These are phyloP conservation scores for Trametopsis cervina DNA, from an alignment of 768 basidiomycete genomes.

Conservation along the genomic window DNA sequence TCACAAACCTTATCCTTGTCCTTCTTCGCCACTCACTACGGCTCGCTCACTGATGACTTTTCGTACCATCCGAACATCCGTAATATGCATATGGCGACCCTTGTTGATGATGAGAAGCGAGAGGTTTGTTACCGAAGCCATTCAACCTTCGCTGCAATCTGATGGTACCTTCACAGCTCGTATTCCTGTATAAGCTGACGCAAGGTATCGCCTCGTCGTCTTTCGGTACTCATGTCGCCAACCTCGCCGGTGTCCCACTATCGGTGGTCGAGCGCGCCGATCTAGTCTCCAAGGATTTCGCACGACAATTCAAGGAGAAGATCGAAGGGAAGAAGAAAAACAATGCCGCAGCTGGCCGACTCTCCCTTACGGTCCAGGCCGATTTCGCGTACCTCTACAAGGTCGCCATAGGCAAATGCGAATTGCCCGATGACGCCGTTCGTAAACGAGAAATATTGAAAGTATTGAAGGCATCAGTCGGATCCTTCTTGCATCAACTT, in stretches of 20 bases:
- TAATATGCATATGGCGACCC: conserved; percentile 93
- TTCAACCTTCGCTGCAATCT: neutral
- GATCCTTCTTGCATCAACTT: conserved; percentile 18
- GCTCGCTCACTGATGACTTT: conserved; percentile 91
- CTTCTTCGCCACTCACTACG: conserved; percentile 98
- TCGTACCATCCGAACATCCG: conserved; percentile 87
- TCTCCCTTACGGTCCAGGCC: conserved; percentile 81
- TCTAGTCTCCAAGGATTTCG: conserved; percentile 78
- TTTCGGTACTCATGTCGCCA: conserved; percentile 93
- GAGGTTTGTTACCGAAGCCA: conserved; percentile 43
- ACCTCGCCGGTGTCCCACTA: conserved; percentile 84
- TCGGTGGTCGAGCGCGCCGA: conserved; percentile 87
- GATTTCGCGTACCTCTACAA: conserved; percentile 81
- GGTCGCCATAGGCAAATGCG: conserved; percentile 45
- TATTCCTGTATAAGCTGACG: conserved; percentile 93
- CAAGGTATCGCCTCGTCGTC: conserved; percentile 82
- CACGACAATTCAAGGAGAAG: conserved; percentile 78
- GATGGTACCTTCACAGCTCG: conserved; percentile 42
- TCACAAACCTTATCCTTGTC: conserved; percentile 87
- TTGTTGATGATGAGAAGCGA: conserved; percentile 87
- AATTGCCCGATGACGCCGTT: conserved; percentile 47
- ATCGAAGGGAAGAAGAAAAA: conserved; percentile 57
- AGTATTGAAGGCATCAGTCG: conserved; percentile 42
- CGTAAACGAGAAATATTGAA: conserved; percentile 46
- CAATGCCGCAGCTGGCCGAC: conserved; percentile 41